Base-by-base conservation (phyloP, 208 protist species). In the Trypanosoma rangeli region DNA sequence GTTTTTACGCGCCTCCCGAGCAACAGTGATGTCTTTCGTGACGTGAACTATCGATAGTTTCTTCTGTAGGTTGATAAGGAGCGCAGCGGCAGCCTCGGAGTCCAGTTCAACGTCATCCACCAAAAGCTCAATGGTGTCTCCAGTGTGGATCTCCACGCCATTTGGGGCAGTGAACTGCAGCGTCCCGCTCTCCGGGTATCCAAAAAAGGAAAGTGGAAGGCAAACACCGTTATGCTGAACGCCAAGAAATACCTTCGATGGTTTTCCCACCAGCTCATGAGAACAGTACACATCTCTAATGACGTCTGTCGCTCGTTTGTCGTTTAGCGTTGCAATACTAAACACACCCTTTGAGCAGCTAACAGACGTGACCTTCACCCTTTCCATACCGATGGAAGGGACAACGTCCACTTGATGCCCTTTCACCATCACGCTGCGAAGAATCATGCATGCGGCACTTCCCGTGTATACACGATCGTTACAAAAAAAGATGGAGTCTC, bases 21-120 rank as follows among this genome's bases (percentile, higher is more conserved):
- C 84, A 20, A 95, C 78, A 39, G 78, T 83, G 52, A 95, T 87
- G 65, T 90, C 83, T 52, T 95, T 95, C 39, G 81, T 76, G 0
- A 86, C 86, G 2, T 76, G 79, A 5, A 84, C 63, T 13, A 86
- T 83, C 5, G 68, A 68, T 20, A 89, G 37, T 10, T 61, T 53
- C 66, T 89, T 84, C 55, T 93, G 77, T 46, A 84, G 46, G 8
- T 68, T 69, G 52, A 95, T 85, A 60, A 95, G 58, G 26, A 85
- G 64, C 35, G 84, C 78, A 5, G 87, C 90, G 15, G 82, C 79
- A 39, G 79, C 70, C 83, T 95, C 90, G 15, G 82, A 87, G 59
- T 95, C 90, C 22, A 95, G 68, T 60, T 95, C 90, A 9, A 73
- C 76, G 53, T 95, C 90, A 59, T 95, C 90, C 24, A 93, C 90